Evolutionary conservation across 306 rosid species (phyloP), one percentile per base, ranked within the genome.

Genomic region (Acacia crassicarpa): DNA sequence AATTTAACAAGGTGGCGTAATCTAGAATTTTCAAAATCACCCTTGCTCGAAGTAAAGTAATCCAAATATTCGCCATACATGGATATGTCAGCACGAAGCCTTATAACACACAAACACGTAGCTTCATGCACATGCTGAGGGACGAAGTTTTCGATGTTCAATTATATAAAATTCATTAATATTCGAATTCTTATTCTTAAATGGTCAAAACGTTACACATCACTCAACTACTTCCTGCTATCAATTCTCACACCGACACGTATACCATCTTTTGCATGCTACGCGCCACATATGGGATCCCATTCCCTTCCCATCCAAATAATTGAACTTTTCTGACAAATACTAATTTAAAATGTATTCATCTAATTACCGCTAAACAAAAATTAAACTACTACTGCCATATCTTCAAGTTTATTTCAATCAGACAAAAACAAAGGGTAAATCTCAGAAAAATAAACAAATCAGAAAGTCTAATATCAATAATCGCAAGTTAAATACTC

Each of bases 201-300:
- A n/a, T 62, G 19, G 38, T 25, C 67, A 62, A 27, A 62, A 62
- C 35, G 20, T 25, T 62, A 25, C 67, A 12, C 67, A 27, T 62
- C 38, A 40, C 67, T 25, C 19, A 25, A 4, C 67, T 0, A 5
- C 67, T 62, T 62, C 27, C 76, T 72, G 82, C 81, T 72, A 78
- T 53, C 70, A 75, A 82, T 23, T 81, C 79, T 77, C 49, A 71
- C 73, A 83, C 43, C 72, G 98, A 93, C 99, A 93, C 98, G 72
- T 93, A 88, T 93, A 88, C 86, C 90, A 90, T 22, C 25, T 41
- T 77, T 88, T 91, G 97, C 98, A 94, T 94, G 97, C 94, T 95
- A 90, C 95, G 94, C 86, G 43, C 46, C 67, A 2, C 40, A 9
- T 62, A 1, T 22, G 35, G 67, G 2, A 61, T 61, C 67, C 65